Base-by-base conservation (phyloP, 225 moss, liverwort and hornwort genomes). In the Polytrichum formosum region DNA sequence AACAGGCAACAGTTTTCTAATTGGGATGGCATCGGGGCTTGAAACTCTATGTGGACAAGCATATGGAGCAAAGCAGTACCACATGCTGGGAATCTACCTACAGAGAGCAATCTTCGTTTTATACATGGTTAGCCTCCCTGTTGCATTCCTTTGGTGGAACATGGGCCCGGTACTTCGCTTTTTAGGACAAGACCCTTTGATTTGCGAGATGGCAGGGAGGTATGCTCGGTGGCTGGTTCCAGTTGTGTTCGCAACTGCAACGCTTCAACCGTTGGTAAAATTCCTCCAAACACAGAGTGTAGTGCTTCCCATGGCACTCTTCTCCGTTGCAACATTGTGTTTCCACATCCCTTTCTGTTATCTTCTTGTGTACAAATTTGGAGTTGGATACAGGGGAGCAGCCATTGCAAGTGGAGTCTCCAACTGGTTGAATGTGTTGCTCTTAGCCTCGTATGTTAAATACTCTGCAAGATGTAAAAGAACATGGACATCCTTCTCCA, bases 1-100 rank as follows among this genome's bases (percentile, higher is more conserved):
- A 8, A 88, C 91, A 5, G 93, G 91, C 64, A 82, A 72, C 4
- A 77, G 77, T 10, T 28, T 81, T 55, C 81, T 91, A 70, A 55
- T 88, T 17, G 95, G 95, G 23, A 60, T 92, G 75, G 81, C 77
- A 13, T 64, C 92, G 1, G 86, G 84, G 7, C 75, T 95, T 30
- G 92, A 95, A 37, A 95, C 91, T 6, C 79, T 92, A 0, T 95
- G 95, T 37, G 92, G 91, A 22, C 92, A 95, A 83, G 95, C 92
- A 0, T 86, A 79, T 18, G 95, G 92, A 1, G 92, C 92, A 53
- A 89, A 91, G 62, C 89, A 92, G 69, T 91, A 92, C 55, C 80
- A 76, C 20, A 61, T 86, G 84, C 63, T 89, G 28, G 91, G 92
- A 6, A 83, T 88, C 8, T 86, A 81, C 65, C 22, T 90, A 22